A percentile compares a stretch with the other conserved stretches of the same genome.
Evolutionary conservation across 306 rosid genomes (phyloP).

Genomic region (Mimosa pudica): DNA sequence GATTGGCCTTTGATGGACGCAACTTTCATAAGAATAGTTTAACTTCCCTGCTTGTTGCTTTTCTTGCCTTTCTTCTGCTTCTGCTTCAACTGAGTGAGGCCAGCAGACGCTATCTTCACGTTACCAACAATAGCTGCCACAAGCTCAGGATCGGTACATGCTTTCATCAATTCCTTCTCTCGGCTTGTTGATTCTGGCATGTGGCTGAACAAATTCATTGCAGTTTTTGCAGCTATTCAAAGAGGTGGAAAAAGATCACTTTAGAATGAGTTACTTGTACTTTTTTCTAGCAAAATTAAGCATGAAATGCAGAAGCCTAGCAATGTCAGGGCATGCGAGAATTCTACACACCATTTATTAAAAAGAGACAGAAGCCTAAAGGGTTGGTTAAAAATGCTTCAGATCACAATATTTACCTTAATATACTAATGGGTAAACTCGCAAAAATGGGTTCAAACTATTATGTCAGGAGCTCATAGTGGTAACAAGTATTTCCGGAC

Average conservation of each 20-base stretch:
- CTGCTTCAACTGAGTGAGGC: constrained; percentile 89
- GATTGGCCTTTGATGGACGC: neutral
- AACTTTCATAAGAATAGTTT: constrained; percentile 29
- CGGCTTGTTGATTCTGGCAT: constrained; percentile 78
- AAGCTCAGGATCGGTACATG: constrained; percentile 92
- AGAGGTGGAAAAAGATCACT: neutral
- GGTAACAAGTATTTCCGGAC: too few species aligned
- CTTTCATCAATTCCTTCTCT: constrained; percentile 96
- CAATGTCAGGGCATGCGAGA: neutral
- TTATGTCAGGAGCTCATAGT: too few species aligned
- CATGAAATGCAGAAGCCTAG: neutral
- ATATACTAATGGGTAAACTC: too few species aligned
- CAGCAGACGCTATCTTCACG: constrained; percentile 82
- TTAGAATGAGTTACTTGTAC: constrained; percentile 20
- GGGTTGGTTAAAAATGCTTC: neutral
- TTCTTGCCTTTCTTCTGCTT: constrained; percentile 94
- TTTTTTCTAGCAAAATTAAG: constrained; percentile 12
- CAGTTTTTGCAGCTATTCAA: constrained; percentile 80
- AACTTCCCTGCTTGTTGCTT: constrained; percentile 47
- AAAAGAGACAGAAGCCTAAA: neutral
- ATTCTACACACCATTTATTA: neutral
- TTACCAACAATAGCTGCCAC: constrained; percentile 86
- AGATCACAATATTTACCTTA: neutral
- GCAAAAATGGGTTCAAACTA: too few species aligned
- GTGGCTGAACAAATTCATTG: constrained; percentile 94